Conservation (phyloP, 179 eudicot genomes). For the Camellia oleifera region DNA sequence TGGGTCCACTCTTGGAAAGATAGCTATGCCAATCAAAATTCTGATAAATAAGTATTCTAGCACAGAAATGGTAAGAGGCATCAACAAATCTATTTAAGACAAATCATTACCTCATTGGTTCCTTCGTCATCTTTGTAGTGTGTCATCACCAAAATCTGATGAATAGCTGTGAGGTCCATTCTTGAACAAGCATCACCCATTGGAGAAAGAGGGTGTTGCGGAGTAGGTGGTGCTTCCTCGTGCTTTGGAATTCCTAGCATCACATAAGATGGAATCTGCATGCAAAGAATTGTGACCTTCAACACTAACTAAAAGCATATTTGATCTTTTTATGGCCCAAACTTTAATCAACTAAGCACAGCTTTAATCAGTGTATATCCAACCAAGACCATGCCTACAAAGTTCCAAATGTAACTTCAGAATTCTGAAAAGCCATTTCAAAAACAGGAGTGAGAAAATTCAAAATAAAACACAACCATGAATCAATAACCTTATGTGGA, state of each 20-base stretch:
- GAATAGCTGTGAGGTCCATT: slow-evolving; percentile 89
- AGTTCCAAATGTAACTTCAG: neutral
- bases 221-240: slow-evolving; percentile 74
- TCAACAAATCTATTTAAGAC: slow-evolving; percentile 1
- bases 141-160: slow-evolving; percentile 70
- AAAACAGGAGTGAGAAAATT: neutral
- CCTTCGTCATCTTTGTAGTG: slow-evolving; percentile 96
- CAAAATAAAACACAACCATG: neutral
- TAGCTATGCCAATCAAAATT: slow-evolving; percentile 40
- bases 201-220: slow-evolving; percentile 79
- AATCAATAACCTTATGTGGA: neutral
- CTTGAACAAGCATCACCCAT: slow-evolving; percentile 95
- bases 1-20: slow-evolving; percentile 99
- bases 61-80: neutral
- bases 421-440: neutral
- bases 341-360: neutral
- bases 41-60: slow-evolving; percentile 11
- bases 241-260: slow-evolving; percentile 71
- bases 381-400: neutral
- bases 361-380: neutral
- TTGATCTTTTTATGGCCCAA: neutral
- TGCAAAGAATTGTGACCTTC: slow-evolving; percentile 50
- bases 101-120: slow-evolving; percentile 71
- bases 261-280: slow-evolving; percentile 67
- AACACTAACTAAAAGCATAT: slow-evolving; percentile 9